Conservation (phyloP, 345 rosid genomes). For the Sisymbrium irio region DNA sequence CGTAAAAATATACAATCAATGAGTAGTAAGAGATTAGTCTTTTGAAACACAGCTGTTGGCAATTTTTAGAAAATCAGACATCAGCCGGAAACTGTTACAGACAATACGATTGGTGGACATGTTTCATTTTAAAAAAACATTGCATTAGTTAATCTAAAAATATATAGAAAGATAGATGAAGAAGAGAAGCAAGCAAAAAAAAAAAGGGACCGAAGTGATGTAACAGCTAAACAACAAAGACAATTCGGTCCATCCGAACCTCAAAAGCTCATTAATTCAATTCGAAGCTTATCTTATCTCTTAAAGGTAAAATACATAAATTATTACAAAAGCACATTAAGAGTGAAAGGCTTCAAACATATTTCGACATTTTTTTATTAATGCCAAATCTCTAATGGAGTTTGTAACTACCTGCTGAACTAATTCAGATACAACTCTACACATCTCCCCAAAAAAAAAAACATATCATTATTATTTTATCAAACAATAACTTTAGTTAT, state of each 20-base stretch:
- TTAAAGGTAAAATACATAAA: background rate
- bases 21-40: background rate
- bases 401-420: background rate
- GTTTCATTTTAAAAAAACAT: background rate
- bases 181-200: slow-evolving; percentile 3
- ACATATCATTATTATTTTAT: background rate
- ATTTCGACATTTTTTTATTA: background rate
- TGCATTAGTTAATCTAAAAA: background rate
- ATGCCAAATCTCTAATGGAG: slow-evolving; percentile 3
- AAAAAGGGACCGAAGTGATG: slow-evolving; percentile 24
- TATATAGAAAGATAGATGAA: background rate
- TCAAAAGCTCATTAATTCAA: slow-evolving; percentile 11
- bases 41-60: slow-evolving; percentile 1
- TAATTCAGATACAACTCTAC: background rate
- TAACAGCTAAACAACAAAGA: slow-evolving; percentile 26
- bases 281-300: slow-evolving; percentile 21
- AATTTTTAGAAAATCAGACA: background rate
- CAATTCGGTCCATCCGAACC: slow-evolving; percentile 22
- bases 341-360: background rate
- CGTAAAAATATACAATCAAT: background rate
- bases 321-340: background rate
- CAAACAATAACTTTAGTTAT: background rate
- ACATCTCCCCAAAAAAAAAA: background rate
- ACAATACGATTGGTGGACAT: background rate
- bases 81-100: background rate